phyloP scores from a whole-genome alignment of 192 early-diverging fungal genomes.

The Cladochytrium replicatum region DNA sequence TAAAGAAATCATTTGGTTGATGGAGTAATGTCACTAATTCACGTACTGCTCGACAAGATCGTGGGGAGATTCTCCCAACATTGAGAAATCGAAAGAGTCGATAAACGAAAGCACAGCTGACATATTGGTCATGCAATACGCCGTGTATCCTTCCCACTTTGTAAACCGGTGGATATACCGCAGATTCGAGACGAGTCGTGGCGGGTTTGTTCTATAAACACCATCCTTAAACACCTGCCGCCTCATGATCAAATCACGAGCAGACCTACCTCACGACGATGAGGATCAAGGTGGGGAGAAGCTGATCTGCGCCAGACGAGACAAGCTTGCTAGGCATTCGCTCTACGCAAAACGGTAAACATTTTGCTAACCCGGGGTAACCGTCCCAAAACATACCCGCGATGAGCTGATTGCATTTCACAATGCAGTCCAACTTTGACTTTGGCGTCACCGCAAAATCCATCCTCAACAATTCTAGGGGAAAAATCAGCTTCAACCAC shows the following conservation, averaged over 20 bases:
- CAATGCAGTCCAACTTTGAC: constrained; percentile 6
- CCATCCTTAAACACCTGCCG: no score
- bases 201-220: constrained; percentile 13
- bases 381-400: constrained; percentile 7
- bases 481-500: no score
- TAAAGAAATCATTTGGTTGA: no score
- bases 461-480: constrained; percentile 9
- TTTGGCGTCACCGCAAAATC: constrained; percentile 6
- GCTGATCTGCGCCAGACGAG: constrained; percentile 9
- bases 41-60: no score
- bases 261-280: constrained; percentile 10
- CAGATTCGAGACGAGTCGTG: constrained; percentile 10
- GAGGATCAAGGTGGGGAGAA: constrained; percentile 15
- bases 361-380: no score
- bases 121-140: constrained; percentile 18
- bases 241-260: no score
- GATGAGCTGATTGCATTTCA: constrained; percentile 7
- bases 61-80: no score
- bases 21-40: no score
- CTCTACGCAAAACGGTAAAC: no score
- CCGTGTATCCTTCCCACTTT: constrained; percentile 1
- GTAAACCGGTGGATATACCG: constrained; percentile 11
- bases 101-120: constrained; percentile 5
- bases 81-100: no score
- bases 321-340: background rate